Evolutionary conservation across 805 yeast species (phyloP).

Genomic region (Ogataea haglerorum): DNA sequence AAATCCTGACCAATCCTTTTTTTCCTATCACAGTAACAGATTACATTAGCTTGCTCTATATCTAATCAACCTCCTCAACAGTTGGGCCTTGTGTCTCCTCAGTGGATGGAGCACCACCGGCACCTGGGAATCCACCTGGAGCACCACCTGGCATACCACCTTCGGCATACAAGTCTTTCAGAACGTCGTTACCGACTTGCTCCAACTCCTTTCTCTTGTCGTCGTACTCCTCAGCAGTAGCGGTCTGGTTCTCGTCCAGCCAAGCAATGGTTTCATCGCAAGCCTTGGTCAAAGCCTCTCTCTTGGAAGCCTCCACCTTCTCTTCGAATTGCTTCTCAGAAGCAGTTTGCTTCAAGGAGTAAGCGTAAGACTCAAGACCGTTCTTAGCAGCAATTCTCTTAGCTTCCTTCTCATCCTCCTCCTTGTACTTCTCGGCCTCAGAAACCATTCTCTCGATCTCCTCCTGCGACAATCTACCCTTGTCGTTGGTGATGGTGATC

Average conservation of each 20-base stretch:
- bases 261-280: conserved; percentile 75
- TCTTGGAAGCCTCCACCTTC: conserved; percentile 26
- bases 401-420: conserved; percentile 12
- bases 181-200: conserved; percentile 91
- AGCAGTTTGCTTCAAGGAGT: conserved; percentile 11
- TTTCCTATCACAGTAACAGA: background rate
- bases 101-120: conserved; percentile 23
- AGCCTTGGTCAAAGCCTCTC: conserved; percentile 66
- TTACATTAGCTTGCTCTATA: conserved; percentile 8
- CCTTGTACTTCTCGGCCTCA: conserved; percentile 14
- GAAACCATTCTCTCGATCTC: conserved; percentile 14
- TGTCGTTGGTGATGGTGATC: conserved; percentile 15
- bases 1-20: background rate
- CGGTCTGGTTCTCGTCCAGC: conserved; percentile 92
- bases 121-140: conserved; percentile 35
- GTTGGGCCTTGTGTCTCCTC: conserved; percentile 56
- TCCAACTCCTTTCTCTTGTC: conserved; percentile 96
- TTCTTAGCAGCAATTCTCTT: conserved; percentile 14
- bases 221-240: conserved; percentile 84
- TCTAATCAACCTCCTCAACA: conserved; percentile 76
- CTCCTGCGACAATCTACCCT: conserved; percentile 14
- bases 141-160: conserved; percentile 75
- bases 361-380: conserved; percentile 12
- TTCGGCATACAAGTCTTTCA: conserved; percentile 93
- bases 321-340: conserved; percentile 13